phyloP scores from a whole-genome alignment of 2,329 filamentous ascomycete genomes.

The Diplodia corticola region DNA sequence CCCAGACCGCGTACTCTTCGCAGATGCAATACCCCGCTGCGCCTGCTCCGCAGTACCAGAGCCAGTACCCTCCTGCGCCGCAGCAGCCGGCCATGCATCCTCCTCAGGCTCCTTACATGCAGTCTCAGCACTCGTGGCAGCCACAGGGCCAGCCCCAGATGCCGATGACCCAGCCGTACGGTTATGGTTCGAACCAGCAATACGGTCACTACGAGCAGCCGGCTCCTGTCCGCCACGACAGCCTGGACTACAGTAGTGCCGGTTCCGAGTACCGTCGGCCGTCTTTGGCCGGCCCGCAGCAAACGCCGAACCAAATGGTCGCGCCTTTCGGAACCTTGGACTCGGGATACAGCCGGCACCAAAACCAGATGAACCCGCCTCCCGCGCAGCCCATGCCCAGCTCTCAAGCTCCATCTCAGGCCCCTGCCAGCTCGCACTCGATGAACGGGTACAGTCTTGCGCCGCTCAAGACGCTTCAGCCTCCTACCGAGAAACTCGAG shows the following conservation, averaged over 20 bases:
- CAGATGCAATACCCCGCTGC: conserved; percentile 42
- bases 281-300: conserved; percentile 36
- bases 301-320: conserved; percentile 36
- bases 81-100: conserved; percentile 39
- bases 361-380: conserved; percentile 35
- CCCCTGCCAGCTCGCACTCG: conserved; percentile 26
- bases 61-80: conserved; percentile 32
- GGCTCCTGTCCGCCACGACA: conserved; percentile 39
- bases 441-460: conserved; percentile 43
- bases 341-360: conserved; percentile 38
- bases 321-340: conserved; percentile 39
- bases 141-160: conserved; percentile 37
- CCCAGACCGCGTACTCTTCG: conserved; percentile 38
- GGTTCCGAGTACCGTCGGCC: conserved; percentile 43
- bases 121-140: conserved; percentile 36
- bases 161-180: conserved; percentile 43
- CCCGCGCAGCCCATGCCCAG: conserved; percentile 34
- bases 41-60: conserved; percentile 33
- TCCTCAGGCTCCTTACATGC: conserved; percentile 30
- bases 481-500: conserved; percentile 41
- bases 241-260: conserved; percentile 41
- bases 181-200: conserved; percentile 39
- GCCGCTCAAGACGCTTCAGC: conserved; percentile 45
- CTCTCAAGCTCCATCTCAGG: conserved; percentile 32
- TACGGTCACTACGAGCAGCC: conserved; percentile 42